A percentile compares a stretch with the other conserved stretches of the same genome.
phyloP scores from a whole-genome alignment of 2,329 filamentous ascomycete genomes.

The Acephala macrosclerotiorum region DNA sequence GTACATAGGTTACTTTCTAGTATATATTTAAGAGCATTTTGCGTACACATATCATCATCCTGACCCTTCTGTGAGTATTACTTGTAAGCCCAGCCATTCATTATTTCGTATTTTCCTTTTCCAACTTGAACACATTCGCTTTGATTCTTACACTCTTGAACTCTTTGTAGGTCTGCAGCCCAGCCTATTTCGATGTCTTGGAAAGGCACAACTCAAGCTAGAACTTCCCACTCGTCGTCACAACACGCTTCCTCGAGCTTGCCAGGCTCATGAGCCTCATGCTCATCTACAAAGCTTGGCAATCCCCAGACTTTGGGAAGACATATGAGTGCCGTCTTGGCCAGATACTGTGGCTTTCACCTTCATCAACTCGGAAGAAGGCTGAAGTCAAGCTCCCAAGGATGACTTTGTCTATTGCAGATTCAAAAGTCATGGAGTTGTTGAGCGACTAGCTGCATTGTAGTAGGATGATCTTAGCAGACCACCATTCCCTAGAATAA shows the following conservation, averaged over 20 bases:
- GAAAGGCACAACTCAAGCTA: neutral
- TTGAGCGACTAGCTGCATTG: neutral
- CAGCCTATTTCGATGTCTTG: neutral
- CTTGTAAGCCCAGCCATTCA: neutral
- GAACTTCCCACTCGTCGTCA: slow-evolving; percentile 3
- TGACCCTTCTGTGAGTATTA: neutral
- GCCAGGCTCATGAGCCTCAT: neutral
- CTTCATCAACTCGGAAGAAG: neutral
- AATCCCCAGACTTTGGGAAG: neutral
- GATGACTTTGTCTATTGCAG: neutral
- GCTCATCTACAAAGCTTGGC: slow-evolving; percentile 7
- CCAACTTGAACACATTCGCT: neutral
- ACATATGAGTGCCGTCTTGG: slow-evolving; percentile 9
- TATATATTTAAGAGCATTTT: slow-evolving; percentile 20
- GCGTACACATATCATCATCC: neutral
- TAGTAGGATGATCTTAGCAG: neutral
- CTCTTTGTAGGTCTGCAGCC: neutral
- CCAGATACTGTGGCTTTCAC: slow-evolving; percentile 2
- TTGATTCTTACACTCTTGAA: neutral
- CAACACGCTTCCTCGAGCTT: neutral
- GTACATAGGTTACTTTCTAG: slow-evolving; percentile 26
- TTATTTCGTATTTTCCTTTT: neutral
- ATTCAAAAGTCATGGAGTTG: neutral
- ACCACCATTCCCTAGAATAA: slow-evolving; percentile 19
- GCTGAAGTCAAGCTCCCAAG: neutral